Base-by-base conservation (phyloP, 169 alveolate genomes). In the Plasmodium vivax region DNA sequence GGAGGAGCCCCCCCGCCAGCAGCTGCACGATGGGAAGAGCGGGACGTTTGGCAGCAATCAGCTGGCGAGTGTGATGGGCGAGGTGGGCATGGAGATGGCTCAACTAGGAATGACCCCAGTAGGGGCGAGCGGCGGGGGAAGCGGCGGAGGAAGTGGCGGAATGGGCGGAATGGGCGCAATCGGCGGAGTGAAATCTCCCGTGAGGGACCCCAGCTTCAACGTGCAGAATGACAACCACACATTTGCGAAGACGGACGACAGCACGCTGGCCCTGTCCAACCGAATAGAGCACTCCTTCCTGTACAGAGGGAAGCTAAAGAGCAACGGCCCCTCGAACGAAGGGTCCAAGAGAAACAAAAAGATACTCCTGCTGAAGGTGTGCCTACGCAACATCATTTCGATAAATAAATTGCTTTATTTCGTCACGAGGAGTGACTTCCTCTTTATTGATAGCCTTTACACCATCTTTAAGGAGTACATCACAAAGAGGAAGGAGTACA, bases 401-500 rank as follows among this genome's bases (percentile, higher is more conserved):
- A 90, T 90, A 10, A 90, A 38, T 30, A 90, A 90, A 32, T 30
- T 90, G 12, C 51, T 82, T 1, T 90, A 90, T 30, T 90, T 81
- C 47, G 83, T 90, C 14, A 90, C 92, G n/a, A 38, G 94, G 9
- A 68, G 19, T 9, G 94, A 90, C 14, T 90, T 79, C 73, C 62
- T 90, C 41, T 90, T 90, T 68, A 90, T 90, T 14, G 91, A 82
- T 19, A 90, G 73, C n/a, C 82, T 90, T 6, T 90, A 90, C 74
- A 23, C 62, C n/a, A n/a, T 82, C 3, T 90, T 90, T 82, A 90
- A 81, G 32, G 91, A 45, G 2, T 45, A 90, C 30, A 80, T 79
- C 16, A 10, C 51, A 1, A 90, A 79, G 82, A 77, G 87, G 71
- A 87, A 71, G 58, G 87, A 77, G 75, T 87, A 54, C n/a, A 56